Percentiles rank a stretch among this genome's conserved stretches.
phyloP scores from a whole-genome alignment of 1,284 basidiomycete genomes.

The Malassezia psittaci region DNA sequence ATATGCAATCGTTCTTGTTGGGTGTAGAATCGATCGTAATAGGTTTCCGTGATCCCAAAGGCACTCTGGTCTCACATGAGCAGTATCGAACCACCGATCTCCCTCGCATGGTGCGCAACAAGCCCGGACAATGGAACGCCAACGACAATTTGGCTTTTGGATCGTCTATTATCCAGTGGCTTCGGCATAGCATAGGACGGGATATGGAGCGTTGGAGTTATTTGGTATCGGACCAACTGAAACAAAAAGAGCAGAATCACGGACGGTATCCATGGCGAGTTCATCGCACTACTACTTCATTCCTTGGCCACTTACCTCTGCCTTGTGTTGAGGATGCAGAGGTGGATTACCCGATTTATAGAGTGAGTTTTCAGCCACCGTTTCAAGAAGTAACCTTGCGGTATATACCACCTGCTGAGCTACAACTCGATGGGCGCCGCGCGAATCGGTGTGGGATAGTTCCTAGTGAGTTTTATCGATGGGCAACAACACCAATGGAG shows the following conservation, averaged over 20 bases:
- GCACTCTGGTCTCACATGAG: conserved; percentile 48
- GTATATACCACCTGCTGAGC: conserved; percentile 6
- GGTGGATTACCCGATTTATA: conserved; percentile 25
- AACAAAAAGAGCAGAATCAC: background rate
- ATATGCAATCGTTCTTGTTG: conserved; percentile 79
- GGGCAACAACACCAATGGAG: conserved; percentile 11
- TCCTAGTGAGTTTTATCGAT: conserved; percentile 13
- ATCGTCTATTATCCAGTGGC: conserved; percentile 56
- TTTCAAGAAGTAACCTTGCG: conserved; percentile 21
- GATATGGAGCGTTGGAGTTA: conserved; percentile 10
- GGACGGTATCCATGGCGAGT: conserved; percentile 13
- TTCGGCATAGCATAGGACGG: conserved; percentile 48
- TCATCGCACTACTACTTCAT: conserved; percentile 12
- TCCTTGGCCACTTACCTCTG: conserved; percentile 11
- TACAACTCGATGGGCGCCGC: conserved; percentile 12
- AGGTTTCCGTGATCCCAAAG: conserved; percentile 75
- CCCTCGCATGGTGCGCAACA: conserved; percentile 48
- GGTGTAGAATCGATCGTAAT: conserved; percentile 75
- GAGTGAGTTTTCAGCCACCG: conserved; percentile 26
- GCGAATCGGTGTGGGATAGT: conserved; percentile 14
- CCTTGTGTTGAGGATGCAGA: background rate
- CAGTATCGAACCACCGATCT: conserved; percentile 47
- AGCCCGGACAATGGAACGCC: conserved; percentile 67
- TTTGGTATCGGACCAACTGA: background rate
- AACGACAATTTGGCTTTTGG: conserved; percentile 66